phyloP scores from a whole-genome alignment of 768 basidiomycete genomes.

The Macrocybe gigantea region DNA sequence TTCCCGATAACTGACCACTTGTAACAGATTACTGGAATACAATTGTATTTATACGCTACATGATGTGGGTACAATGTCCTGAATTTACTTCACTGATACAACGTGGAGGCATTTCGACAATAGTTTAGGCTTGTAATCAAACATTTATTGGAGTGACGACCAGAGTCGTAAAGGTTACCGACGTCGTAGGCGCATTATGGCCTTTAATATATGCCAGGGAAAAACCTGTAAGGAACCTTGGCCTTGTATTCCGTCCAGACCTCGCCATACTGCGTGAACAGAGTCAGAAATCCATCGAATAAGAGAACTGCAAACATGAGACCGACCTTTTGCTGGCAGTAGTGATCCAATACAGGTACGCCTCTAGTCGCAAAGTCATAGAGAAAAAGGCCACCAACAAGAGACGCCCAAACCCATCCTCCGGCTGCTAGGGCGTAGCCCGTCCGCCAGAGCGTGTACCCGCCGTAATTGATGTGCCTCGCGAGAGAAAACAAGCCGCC shows the following conservation, averaged over 20 bases:
- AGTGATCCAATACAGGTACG: slow-evolving; percentile 5
- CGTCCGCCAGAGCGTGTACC: slow-evolving; percentile 16
- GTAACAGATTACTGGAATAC: neutral
- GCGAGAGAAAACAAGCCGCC: slow-evolving; percentile 17
- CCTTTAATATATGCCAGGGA: no score
- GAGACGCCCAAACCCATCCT: slow-evolving; percentile 6
- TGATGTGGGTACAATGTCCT: no score
- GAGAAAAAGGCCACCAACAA: slow-evolving; percentile 1
- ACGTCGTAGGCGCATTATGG: no score
- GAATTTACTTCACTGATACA: no score
- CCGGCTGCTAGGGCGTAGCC: slow-evolving; percentile 14
- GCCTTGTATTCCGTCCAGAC: no score
- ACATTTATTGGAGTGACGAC: no score
- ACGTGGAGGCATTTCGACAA: no score
- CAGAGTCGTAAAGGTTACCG: no score
- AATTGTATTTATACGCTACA: neutral
- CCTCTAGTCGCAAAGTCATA: slow-evolving; percentile 5
- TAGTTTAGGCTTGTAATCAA: no score
- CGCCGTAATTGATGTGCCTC: slow-evolving; percentile 19
- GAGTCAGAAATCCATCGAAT: no score
- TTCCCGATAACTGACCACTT: neutral
- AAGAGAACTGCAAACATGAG: neutral
- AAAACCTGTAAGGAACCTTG: no score
- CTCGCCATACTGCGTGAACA: no score
- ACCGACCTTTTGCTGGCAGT: slow-evolving; percentile 7